phyloP scores from a whole-genome alignment of 352 stramenopile species.

The Globisporangium mamillatum region DNA sequence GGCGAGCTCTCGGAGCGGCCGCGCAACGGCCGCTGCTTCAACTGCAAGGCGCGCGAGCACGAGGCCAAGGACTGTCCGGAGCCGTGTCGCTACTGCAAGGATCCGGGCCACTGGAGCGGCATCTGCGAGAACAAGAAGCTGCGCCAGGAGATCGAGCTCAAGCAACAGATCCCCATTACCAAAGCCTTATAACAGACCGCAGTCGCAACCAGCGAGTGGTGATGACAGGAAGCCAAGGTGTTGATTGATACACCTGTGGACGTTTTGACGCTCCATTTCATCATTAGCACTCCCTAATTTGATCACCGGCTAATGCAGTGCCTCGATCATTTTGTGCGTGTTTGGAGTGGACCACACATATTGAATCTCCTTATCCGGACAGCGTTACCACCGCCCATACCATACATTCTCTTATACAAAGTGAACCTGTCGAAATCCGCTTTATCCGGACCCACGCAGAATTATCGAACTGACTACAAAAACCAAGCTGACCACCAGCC shows the following conservation, averaged over 20 bases:
- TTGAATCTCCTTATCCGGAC: not conserved
- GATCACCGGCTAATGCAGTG: not conserved
- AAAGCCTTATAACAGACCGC: constrained; percentile 45
- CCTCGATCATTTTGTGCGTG: constrained; percentile 1
- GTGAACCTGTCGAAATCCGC: not conserved
- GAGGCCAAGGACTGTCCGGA: constrained; percentile 72
- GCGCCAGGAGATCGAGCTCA: constrained; percentile 44
- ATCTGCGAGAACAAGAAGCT: constrained; percentile 66
- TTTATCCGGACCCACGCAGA: not conserved
- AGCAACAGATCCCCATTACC: constrained; percentile 50
- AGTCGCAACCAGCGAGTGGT: no score
- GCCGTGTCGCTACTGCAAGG: constrained; percentile 80
- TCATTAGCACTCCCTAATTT: not conserved
- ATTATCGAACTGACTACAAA: not conserved
- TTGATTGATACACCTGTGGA: no score
- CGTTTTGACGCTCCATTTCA: not conserved
- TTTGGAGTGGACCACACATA: not conserved
- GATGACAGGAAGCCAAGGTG: no score
- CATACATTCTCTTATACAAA: constrained; percentile 4
- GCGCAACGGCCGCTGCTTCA: constrained; percentile 73
- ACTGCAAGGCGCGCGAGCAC: constrained; percentile 82
- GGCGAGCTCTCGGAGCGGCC: constrained; percentile 50
- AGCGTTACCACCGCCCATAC: not conserved
- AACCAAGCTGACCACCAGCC: not conserved
- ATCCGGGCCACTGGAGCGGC: constrained; percentile 70